These are phyloP conservation scores for Monilinia polystroma DNA, from an alignment of 2,329 filamentous ascomycete genomes.

Conservation along the genomic window DNA sequence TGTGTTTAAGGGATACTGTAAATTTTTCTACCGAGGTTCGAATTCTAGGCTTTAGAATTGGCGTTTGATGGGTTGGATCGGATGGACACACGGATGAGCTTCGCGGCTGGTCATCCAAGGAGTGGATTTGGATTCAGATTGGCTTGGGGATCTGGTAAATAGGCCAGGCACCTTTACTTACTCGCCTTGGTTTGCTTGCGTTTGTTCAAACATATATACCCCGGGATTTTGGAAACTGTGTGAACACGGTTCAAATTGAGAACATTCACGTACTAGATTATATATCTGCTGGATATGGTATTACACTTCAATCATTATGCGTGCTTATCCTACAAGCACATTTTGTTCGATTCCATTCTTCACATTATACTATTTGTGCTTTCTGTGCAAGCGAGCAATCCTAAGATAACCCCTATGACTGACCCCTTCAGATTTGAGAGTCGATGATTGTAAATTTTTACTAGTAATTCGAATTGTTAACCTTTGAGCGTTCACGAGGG, in stretches of 20 bases:
- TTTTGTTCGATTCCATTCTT: background rate
- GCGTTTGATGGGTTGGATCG: background rate
- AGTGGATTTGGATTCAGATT: background rate
- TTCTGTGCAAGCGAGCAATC: background rate
- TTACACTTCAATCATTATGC: background rate
- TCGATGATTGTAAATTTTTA: background rate
- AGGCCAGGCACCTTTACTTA: background rate
- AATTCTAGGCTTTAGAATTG: slow-evolving; percentile 8
- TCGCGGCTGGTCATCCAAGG: background rate
- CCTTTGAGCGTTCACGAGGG: background rate
- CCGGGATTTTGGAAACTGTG: background rate
- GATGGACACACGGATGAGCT: background rate
- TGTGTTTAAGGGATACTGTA: background rate
- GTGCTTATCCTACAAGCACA: background rate
- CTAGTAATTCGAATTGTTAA: background rate
- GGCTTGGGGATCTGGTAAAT: background rate
- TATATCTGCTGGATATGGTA: background rate
- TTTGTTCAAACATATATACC: slow-evolving; percentile 15
- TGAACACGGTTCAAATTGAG: background rate
- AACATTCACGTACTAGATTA: background rate
- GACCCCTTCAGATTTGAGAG: background rate
- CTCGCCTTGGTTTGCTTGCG: slow-evolving; percentile 1
- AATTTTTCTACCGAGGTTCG: background rate
- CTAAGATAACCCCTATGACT: too few relatives aligned
- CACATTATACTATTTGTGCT: background rate